Base-by-base conservation (phyloP, 1,284 basidiomycete genomes). In the Fomitopsis betulina region DNA sequence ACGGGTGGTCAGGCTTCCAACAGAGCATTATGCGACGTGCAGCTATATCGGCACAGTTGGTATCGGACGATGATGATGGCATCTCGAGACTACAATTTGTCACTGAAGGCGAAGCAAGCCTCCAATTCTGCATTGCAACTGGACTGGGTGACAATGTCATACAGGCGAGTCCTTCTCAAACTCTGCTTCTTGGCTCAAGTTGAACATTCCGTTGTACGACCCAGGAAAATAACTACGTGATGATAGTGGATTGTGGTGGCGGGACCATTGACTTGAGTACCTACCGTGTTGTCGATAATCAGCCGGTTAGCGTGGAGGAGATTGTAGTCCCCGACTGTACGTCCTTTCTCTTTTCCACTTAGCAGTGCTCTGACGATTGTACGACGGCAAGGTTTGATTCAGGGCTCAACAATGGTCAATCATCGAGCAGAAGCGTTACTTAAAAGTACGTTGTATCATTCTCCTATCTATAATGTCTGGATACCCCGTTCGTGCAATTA, bases 191-290 rank as follows among this genome's bases (percentile, higher is more conserved):
- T 23, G 6, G 42, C 23, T 23, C 13, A 10, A 10, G 12, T 7
- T 45, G 9, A 45, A 5, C 2, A 10, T 21, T 45, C 2, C 4
- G 6, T 45, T 23, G 21, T 27, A 8, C 23, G 2, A 15, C 10
- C 12, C n/a, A 75, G 77, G 62, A 67, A 8, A 72, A 74, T 2
- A 68, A 76, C n/a, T 79, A 77, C 0, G 72, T 84, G 5, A 71
- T 82, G 25, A 74, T 86, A 25, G 76, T 86, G 19, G 83, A 85
- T 63, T 82, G 81, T 0, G 83, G 83, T 2, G 82, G 83, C 47
- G 83, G 83, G 0, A 84, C 81, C 0, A 68, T 84, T 7, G 83
- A 85, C 55, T 66, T 85, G 49, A 82, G 80, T 61, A 74, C 80
- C 8, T 84, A 83, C 61, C 69, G 63, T 60, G 57, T 75, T 64